phyloP scores from a whole-genome alignment of 2,329 filamentous ascomycete genomes.

The Aspergillus glaucus region DNA sequence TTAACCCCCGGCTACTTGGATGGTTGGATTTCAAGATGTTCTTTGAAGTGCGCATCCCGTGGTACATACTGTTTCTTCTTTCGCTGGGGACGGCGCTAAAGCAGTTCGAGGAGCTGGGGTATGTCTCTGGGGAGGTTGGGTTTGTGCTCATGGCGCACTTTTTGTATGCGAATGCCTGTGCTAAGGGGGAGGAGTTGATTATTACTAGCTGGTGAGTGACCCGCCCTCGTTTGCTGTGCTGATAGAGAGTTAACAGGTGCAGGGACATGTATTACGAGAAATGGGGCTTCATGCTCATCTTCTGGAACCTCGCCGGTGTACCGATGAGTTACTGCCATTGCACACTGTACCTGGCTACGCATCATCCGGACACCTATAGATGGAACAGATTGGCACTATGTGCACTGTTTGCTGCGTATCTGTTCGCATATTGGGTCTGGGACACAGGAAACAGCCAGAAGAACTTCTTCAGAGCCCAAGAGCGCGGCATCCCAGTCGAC shows the following conservation, averaged over 20 bases:
- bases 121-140: conserved; percentile 70
- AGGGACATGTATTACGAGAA: conserved; percentile 94
- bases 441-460: conserved; percentile 89
- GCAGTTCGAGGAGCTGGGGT: conserved; percentile 77
- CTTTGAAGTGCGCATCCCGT: conserved; percentile 87
- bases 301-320: conserved; percentile 92
- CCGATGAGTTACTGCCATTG: conserved; percentile 89
- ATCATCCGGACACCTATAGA: conserved; percentile 66
- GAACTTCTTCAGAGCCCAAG: conserved; percentile 76
- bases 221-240: no score
- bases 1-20: conserved; percentile 77
- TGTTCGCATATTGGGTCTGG: conserved; percentile 85
- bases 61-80: conserved; percentile 80
- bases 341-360: conserved; percentile 79
- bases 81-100: conserved; percentile 66
- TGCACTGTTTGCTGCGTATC: conserved; percentile 60
- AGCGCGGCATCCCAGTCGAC: conserved; percentile 60
- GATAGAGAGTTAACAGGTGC: not conserved
- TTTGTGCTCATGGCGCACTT: conserved; percentile 86
- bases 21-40: conserved; percentile 92
- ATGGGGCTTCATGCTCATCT: conserved; percentile 94
- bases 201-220: conserved; percentile 64
- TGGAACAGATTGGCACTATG: conserved; percentile 64
- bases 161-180: conserved; percentile 83
- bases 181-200: conserved; percentile 86